phyloP scores from a whole-genome alignment of 129 eudicot species.

The Tanacetum coccineum region DNA sequence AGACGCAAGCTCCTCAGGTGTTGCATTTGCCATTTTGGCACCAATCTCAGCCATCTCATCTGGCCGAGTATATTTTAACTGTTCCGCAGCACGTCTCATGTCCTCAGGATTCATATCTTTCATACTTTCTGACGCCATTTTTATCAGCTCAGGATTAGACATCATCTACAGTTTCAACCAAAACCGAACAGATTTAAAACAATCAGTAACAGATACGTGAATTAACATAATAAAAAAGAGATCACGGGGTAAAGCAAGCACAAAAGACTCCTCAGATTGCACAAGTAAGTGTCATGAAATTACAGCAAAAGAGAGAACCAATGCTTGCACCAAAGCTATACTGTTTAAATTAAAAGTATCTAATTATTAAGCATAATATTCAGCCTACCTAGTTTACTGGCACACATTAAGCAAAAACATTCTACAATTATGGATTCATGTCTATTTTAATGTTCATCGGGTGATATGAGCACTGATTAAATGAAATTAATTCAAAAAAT shows the following conservation, averaged over 20 bases:
- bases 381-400: background rate
- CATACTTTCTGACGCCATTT: slow-evolving; percentile 96
- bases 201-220: background rate
- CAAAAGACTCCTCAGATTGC: background rate
- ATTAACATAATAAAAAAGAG: background rate
- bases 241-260: background rate
- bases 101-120: slow-evolving; percentile 81
- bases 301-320: background rate
- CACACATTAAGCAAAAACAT: background rate
- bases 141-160: slow-evolving; percentile 93
- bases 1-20: slow-evolving; percentile 85
- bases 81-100: slow-evolving; percentile 84
- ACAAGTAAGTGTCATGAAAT: background rate
- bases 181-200: background rate
- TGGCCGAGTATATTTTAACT: slow-evolving; percentile 82
- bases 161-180: slow-evolving; percentile 61
- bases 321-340: background rate
- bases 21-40: slow-evolving; percentile 89
- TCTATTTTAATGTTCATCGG: background rate
- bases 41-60: slow-evolving; percentile 93
- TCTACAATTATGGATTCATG: background rate
- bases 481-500: background rate
- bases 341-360: background rate
- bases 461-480: background rate
- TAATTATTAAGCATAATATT: background rate